These are phyloP conservation scores for Begonia peltatifolia DNA, from an alignment of 306 rosid genomes.

Conservation along the genomic window DNA sequence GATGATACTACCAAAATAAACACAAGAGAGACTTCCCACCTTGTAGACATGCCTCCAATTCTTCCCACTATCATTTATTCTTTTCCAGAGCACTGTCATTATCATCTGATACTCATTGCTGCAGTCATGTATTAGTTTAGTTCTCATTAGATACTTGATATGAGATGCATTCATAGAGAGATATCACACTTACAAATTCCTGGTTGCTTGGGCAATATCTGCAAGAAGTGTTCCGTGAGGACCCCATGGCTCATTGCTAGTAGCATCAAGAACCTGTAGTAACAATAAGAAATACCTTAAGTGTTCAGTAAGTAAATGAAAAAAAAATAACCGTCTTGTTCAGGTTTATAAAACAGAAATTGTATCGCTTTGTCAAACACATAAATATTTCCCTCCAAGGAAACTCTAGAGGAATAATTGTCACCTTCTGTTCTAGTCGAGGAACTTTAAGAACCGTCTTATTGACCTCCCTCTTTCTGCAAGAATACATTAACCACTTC, in stretches of 20 bases:
- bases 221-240: conserved; percentile 99
- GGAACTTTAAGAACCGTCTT: conserved; percentile 97
- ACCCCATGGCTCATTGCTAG: conserved; percentile 99
- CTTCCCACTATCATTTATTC: conserved; percentile 94
- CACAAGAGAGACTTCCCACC: conserved; percentile 24
- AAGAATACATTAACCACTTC: conserved; percentile 13
- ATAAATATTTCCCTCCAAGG: too few relatives aligned
- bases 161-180: conserved; percentile 7
- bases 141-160: conserved; percentile 11
- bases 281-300: conserved; percentile 1
- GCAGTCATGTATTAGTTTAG: conserved; percentile 27
- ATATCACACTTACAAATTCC: conserved; percentile 61
- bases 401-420: background rate
- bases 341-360: conserved; percentile 1
- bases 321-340: too few relatives aligned
- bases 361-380: too few relatives aligned
- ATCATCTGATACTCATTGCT: conserved; percentile 97
- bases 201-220: conserved; percentile 80
- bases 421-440: conserved; percentile 94
- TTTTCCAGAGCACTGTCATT: conserved; percentile 89
- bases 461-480: conserved; percentile 92
- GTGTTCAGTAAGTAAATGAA: background rate
- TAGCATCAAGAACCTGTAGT: conserved; percentile 86
- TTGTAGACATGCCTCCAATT: conserved; percentile 99
- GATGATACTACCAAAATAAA: too few relatives aligned